phyloP scores from a whole-genome alignment of 1,139 yeast species.

The Eremothecium coryli region DNA sequence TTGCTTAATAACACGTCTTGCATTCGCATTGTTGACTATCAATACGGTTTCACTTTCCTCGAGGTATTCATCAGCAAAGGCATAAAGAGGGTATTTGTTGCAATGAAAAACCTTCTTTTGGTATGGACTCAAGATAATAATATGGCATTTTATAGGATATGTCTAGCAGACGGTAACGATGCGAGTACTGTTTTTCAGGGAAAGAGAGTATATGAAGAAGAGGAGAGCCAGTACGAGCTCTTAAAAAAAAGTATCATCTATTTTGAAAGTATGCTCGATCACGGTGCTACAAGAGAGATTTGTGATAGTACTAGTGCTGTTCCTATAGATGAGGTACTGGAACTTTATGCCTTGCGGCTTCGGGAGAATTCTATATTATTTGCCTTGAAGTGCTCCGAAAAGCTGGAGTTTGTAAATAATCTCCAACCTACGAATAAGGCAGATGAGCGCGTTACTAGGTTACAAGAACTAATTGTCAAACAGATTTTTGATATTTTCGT shows the following conservation, averaged over 20 bases:
- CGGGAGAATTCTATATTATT: conserved; percentile 28
- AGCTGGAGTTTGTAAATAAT: conserved; percentile 10
- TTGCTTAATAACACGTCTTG: conserved; percentile 13
- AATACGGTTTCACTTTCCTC: conserved; percentile 23
- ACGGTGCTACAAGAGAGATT: conserved; percentile 12
- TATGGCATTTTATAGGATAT: conserved; percentile 18
- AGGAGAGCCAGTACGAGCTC: conserved; percentile 16
- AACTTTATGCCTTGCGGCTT: conserved; percentile 24
- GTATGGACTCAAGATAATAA: conserved; percentile 19
- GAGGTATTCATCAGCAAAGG: conserved; percentile 18
- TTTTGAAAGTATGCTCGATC: conserved; percentile 19
- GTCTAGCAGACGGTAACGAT: conserved; percentile 19
- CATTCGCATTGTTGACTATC: conserved; percentile 21
- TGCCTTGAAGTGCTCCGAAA: conserved; percentile 22
- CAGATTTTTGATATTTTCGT: conserved; percentile 34
- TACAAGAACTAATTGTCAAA: conserved; percentile 19
- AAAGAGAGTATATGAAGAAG: conserved; percentile 16
- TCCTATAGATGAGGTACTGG: conserved; percentile 14
- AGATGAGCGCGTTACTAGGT: conserved; percentile 5
- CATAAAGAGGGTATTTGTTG: conserved; percentile 15
- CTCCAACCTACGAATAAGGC: conserved; percentile 9
- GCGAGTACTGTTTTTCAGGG: conserved; percentile 10
- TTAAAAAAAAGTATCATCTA: conserved; percentile 24
- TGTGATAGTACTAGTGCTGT: conserved; percentile 8
- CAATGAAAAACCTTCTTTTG: conserved; percentile 15